These are phyloP conservation scores for Phialemonium atrogriseum DNA, from an alignment of 2,329 filamentous ascomycete genomes.

Conservation along the genomic window DNA sequence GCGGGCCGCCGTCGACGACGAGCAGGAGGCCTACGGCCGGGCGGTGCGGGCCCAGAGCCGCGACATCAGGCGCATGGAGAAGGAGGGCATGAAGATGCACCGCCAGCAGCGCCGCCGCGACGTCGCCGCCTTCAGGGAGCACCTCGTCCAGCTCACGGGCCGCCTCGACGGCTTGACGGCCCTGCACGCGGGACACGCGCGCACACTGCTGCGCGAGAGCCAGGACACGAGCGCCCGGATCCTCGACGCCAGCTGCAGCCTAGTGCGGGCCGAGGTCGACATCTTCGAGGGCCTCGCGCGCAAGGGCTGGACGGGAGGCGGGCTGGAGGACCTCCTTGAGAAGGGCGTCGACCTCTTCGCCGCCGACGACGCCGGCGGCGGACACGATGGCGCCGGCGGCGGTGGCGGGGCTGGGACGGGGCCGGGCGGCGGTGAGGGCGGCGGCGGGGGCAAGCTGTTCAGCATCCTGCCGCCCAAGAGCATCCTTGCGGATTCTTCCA, in stretches of 20 bases:
- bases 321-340: conserved; percentile 57
- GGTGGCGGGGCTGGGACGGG: conserved; percentile 21
- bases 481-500: conserved; percentile 46
- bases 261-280: conserved; percentile 61
- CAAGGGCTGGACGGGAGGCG: conserved; percentile 61
- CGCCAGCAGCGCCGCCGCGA: conserved; percentile 50
- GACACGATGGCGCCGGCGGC: too few relatives aligned
- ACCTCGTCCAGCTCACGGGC: conserved; percentile 54
- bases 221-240: conserved; percentile 57
- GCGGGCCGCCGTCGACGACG: conserved; percentile 55
- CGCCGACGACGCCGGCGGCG: too few relatives aligned
- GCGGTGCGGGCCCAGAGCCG: conserved; percentile 44
- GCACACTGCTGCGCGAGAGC: conserved; percentile 50
- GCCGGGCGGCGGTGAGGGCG: conserved; percentile 21
- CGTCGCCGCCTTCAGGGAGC: conserved; percentile 52
- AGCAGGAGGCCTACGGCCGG: conserved; percentile 51
- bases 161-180: conserved; percentile 55
- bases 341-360: conserved; percentile 46
- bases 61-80: conserved; percentile 57
- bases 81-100: conserved; percentile 56
- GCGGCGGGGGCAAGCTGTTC: conserved; percentile 45
- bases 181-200: conserved; percentile 53
- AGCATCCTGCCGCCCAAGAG: conserved; percentile 57
- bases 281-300: conserved; percentile 59
- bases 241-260: conserved; percentile 54